Evolutionary conservation across 805 yeast genomes (phyloP).

Genomic region (Saccharomycopsis sp.): DNA sequence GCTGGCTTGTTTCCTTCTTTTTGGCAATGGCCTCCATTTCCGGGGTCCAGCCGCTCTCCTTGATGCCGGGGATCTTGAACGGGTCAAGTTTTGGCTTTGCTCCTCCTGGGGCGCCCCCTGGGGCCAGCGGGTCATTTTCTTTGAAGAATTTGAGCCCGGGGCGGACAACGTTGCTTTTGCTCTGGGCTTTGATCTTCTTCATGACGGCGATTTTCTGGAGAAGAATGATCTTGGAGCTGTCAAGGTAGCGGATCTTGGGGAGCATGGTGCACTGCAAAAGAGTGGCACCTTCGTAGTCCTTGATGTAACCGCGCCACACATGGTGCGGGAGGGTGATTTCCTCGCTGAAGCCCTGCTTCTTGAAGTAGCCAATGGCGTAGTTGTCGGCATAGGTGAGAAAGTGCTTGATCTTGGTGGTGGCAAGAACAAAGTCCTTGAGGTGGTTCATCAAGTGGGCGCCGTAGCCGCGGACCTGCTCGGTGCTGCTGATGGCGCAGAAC

Average conservation of each 20-base stretch:
- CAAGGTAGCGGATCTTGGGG: slow-evolving; percentile 80
- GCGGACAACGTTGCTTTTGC: slow-evolving; percentile 71
- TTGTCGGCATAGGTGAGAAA: slow-evolving; percentile 96
- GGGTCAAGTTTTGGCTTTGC: slow-evolving; percentile 49
- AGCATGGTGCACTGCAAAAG: slow-evolving; percentile 95
- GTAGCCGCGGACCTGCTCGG: slow-evolving; percentile 96
- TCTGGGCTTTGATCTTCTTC: slow-evolving; percentile 68
- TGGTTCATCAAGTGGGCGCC: slow-evolving; percentile 99
- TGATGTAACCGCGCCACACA: slow-evolving; percentile 97
- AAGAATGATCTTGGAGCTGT: slow-evolving; percentile 74
- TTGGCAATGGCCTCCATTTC: slow-evolving; percentile 97
- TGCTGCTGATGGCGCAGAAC: slow-evolving; percentile 93
- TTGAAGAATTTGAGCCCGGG: slow-evolving; percentile 73
- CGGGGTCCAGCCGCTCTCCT: slow-evolving; percentile 95
- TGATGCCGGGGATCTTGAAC: slow-evolving; percentile 75
- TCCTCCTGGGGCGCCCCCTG: too few relatives aligned
- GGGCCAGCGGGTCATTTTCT: slow-evolving; percentile 27
- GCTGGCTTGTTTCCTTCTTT: slow-evolving; percentile 89
- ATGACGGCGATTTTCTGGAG: slow-evolving; percentile 88
- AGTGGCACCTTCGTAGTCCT: slow-evolving; percentile 98
- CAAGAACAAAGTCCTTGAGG: slow-evolving; percentile 86
- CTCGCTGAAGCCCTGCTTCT: slow-evolving; percentile 96
- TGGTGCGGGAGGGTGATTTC: slow-evolving; percentile 79
- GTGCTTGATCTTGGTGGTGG: slow-evolving; percentile 76
- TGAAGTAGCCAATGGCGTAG: slow-evolving; percentile 97